These are phyloP conservation scores for Aspergillus panamensis DNA, from an alignment of 495 filamentous ascomycete genomes.

Conservation along the genomic window DNA sequence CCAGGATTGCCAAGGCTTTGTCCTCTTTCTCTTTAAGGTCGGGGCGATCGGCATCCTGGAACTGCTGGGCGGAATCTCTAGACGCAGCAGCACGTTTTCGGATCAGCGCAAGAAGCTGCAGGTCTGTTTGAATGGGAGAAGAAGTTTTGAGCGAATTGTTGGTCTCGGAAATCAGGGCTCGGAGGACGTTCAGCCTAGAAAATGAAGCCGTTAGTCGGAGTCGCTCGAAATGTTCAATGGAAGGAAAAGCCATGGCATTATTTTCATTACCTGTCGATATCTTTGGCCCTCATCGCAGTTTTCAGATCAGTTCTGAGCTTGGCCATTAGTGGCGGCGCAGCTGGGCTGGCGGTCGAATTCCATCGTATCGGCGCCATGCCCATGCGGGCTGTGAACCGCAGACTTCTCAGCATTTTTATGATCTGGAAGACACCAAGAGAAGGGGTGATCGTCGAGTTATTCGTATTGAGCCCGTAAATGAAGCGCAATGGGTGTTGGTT, in stretches of 20 bases:
- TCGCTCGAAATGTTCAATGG: neutral
- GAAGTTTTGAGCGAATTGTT: constrained; percentile 60
- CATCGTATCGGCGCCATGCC: constrained; percentile 35
- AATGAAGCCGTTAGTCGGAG: constrained; percentile 1
- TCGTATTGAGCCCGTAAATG: no score
- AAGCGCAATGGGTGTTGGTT: neutral
- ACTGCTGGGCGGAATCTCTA: constrained; percentile 51
- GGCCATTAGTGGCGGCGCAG: constrained; percentile 44
- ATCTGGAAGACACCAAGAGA: neutral
- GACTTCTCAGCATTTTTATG: constrained; percentile 28
- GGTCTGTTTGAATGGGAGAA: constrained; percentile 55
- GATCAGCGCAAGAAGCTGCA: constrained; percentile 56
- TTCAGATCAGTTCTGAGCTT: constrained; percentile 58
- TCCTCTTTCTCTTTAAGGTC: constrained; percentile 60
- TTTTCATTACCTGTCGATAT: constrained; percentile 45
- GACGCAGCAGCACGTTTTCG: constrained; percentile 49
- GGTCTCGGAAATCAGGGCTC: constrained; percentile 57
- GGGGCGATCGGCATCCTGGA: constrained; percentile 44
- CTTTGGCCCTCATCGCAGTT: constrained; percentile 59
- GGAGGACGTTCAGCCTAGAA: constrained; percentile 53
- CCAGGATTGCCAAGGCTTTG: constrained; percentile 49
- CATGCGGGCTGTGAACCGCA: constrained; percentile 28
- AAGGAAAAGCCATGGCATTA: neutral
- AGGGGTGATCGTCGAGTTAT: no score
- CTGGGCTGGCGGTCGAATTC: constrained; percentile 41